Evolutionary conservation across 2,329 filamentous ascomycete species (phyloP), one percentile per base, ranked within the genome.

Genomic region (Fusarium camptoceras): DNA sequence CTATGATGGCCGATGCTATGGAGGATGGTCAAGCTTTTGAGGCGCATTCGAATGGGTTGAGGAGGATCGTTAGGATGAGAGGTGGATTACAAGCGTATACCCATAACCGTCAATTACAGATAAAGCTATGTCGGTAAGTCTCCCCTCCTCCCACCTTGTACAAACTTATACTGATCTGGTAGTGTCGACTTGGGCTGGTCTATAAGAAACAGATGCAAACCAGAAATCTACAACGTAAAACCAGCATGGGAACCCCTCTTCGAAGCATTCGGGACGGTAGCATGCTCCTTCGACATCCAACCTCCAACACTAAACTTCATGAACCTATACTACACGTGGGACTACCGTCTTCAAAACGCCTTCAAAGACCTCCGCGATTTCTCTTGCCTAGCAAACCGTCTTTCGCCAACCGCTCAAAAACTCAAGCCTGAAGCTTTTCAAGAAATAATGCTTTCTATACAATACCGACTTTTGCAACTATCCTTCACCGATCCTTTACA

Each of bases 311-410:
- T 41, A 1, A 41, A 53, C 8, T 39, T 76, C 1, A 55, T 67
- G 20, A 56, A n/a, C 18, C 14, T 64, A 16, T 50, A 73, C n/a
- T 27, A 66, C 20, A 30, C 53, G 1, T 66, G 67, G 27, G 76
- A 79, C 53, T 67, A 56, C 24, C 65, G 70, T 2, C 68, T 80
- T 1, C 58, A 66, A 12, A 74, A 75, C 49, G 48, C 73, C 6
- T 78, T 78, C 56, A 57, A 64, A 15, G 78, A 79, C 24, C 66
- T 80, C 1, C 73, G 71, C 10, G 75, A 77, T 43, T 80, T 79
- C 31, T 69, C 78, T 2, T 63, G 39, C 8, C 31, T 76, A 8
- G 72, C 76, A 5, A 78, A 78, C 27, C 30, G 54, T 3, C 59
- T 76, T 6, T 69, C 72, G 0, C 61, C 68, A 2, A 60, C 54